A percentile compares a stretch with the other conserved stretches of the same genome.
Evolutionary conservation across 176 grass and related monocot species (phyloP).

Genomic region (Aechmea fasciata): DNA sequence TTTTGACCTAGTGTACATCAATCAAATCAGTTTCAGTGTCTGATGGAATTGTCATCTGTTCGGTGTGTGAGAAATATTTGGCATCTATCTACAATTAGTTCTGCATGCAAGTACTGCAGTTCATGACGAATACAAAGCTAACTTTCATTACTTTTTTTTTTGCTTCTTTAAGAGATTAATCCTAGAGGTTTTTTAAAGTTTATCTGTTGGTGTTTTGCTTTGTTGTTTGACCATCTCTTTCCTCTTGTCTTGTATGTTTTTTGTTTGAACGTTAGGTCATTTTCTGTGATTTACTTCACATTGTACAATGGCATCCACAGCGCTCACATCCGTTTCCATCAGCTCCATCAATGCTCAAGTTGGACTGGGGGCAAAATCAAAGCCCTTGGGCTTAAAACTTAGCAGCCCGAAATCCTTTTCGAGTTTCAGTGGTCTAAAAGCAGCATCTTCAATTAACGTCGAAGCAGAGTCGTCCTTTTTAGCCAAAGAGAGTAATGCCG

Average conservation of each 20-base stretch:
- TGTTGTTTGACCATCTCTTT: neutral
- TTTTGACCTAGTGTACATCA: neutral
- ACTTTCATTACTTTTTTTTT: no score
- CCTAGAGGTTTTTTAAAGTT: no score
- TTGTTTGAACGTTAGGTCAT: neutral
- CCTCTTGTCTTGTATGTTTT: neutral
- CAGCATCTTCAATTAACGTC: conserved; percentile 4
- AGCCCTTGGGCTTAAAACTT: neutral
- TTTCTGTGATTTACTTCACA: neutral
- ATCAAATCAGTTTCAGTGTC: neutral
- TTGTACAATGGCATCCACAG: neutral
- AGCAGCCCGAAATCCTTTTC: conserved; percentile 1
- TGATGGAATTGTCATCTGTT: neutral
- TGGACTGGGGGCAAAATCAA: neutral
- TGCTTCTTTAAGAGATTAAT: no score
- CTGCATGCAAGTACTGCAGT: neutral
- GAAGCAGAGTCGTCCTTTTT: conserved; percentile 5
- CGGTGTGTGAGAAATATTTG: no score
- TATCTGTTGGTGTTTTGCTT: neutral
- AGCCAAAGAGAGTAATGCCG: neutral
- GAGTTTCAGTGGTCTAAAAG: conserved; percentile 14
- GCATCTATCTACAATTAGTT: neutral
- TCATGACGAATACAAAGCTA: neutral
- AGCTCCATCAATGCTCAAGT: neutral
- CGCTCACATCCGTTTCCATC: neutral